These are phyloP conservation scores for Cutaneotrichosporon spelunceum DNA, from an alignment of 1,284 basidiomycete species.

Conservation along the genomic window DNA sequence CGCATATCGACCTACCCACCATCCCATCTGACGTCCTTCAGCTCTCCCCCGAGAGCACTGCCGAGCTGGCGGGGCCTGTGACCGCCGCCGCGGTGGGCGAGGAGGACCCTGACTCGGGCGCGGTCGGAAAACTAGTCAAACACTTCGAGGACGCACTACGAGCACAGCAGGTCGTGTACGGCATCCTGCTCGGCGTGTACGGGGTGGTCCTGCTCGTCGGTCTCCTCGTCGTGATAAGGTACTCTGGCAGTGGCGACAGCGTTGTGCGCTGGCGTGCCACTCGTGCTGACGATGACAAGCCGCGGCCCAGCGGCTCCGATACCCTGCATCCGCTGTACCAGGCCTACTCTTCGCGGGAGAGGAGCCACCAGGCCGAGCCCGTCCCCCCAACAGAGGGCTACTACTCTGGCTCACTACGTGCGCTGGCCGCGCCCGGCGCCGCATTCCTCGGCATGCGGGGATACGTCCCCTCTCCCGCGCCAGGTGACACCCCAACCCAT, in stretches of 20 bases:
- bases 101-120: slow-evolving; percentile 57
- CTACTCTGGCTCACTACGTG: not conserved
- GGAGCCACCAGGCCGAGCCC: not conserved
- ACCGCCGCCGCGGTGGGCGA: slow-evolving; percentile 73
- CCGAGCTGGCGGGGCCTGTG: slow-evolving; percentile 74
- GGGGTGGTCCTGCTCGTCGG: slow-evolving; percentile 44
- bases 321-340: not conserved
- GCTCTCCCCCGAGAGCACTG: slow-evolving; percentile 64
- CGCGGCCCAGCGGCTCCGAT: not conserved
- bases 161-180: slow-evolving; percentile 78
- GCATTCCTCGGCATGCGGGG: slow-evolving; percentile 3
- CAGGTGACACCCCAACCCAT: not conserved
- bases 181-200: slow-evolving; percentile 76
- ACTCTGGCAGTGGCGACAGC: slow-evolving; percentile 29
- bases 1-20: slow-evolving; percentile 70
- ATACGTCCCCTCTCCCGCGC: not conserved
- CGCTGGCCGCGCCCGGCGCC: not conserved
- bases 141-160: slow-evolving; percentile 69
- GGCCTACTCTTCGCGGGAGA: not conserved
- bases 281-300: not conserved
- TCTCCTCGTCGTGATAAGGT: slow-evolving; percentile 40
- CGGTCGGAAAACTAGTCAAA: slow-evolving; percentile 69
- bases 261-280: not conserved
- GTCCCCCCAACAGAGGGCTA: not conserved
- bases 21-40: slow-evolving; percentile 71